Conservation (phyloP, 108 stramenopile species). For the Heterococcus sp. region DNA sequence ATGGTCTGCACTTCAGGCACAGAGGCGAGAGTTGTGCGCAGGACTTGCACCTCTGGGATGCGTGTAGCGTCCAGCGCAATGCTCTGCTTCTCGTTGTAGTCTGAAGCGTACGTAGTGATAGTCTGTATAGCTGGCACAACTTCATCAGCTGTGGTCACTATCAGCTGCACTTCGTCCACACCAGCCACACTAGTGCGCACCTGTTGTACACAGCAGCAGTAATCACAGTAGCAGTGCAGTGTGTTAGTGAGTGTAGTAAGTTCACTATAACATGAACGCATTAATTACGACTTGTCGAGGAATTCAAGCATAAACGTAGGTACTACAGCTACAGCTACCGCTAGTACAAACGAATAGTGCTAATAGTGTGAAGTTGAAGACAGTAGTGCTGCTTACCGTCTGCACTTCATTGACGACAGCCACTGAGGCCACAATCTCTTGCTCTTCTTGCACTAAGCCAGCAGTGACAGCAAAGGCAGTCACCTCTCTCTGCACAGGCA, state of each 20-base stretch:
- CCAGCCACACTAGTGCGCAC: constrained; percentile 53
- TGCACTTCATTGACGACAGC: constrained; percentile 77
- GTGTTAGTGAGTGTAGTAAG: no score
- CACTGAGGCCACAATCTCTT: constrained; percentile 58
- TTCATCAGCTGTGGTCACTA: constrained; percentile 63
- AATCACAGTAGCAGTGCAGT: no score
- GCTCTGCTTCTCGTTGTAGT: constrained; percentile 70
- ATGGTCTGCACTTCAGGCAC: constrained; percentile 36
- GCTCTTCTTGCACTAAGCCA: constrained; percentile 45
- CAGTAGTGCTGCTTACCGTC: constrained; percentile 65
- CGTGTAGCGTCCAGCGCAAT: constrained; percentile 63
- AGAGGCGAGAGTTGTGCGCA: constrained; percentile 29
- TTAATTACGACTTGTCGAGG: no score
- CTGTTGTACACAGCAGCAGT: no score
- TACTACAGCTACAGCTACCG: no score
- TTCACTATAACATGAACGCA: no score
- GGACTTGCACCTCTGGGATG: constrained; percentile 71
- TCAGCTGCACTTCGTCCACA: constrained; percentile 75
- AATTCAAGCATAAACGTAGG: no score
- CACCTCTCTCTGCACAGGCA: constrained; percentile 54
- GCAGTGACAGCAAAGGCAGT: constrained; percentile 58
- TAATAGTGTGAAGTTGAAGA: no score
- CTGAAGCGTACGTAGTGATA: constrained; percentile 56
- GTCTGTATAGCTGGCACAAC: constrained; percentile 66
- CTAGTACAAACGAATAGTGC: no score